These are phyloP conservation scores for Protomyces arabidopsidicola DNA, from an alignment of 1,139 yeast genomes.

Conservation along the genomic window DNA sequence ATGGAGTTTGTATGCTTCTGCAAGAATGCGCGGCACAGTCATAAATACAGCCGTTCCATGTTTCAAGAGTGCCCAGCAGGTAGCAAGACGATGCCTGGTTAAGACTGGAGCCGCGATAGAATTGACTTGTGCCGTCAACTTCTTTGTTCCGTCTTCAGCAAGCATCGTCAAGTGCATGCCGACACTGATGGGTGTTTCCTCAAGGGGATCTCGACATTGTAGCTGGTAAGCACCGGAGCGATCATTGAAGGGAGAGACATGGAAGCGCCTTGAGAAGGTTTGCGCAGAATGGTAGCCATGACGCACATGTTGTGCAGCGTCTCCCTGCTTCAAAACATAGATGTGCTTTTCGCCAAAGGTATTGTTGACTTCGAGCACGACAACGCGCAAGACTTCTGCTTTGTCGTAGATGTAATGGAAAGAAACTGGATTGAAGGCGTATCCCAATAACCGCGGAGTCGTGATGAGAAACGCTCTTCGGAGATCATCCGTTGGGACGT, in stretches of 20 bases:
- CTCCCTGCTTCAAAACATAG: constrained; percentile 16
- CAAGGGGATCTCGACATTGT: constrained; percentile 9
- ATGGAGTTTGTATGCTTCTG: constrained; percentile 15
- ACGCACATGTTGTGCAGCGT: not conserved
- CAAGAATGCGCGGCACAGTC: constrained; percentile 23
- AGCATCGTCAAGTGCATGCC: constrained; percentile 19
- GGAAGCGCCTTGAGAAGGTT: constrained; percentile 21
- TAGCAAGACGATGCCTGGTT: not conserved
- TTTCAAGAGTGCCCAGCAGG: not conserved
- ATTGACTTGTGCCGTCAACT: constrained; percentile 24
- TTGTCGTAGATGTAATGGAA: constrained; percentile 18
- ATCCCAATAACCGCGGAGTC: constrained; percentile 25
- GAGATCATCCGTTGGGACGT: constrained; percentile 1
- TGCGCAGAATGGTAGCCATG: constrained; percentile 9
- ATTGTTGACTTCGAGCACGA: constrained; percentile 24
- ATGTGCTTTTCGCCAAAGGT: constrained; percentile 26
- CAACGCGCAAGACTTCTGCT: not conserved
- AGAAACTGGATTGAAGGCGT: constrained; percentile 27
- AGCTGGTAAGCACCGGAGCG: constrained; percentile 20
- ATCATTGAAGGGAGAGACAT: constrained; percentile 27
- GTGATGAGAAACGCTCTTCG: constrained; percentile 5
- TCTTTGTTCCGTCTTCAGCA: constrained; percentile 14
- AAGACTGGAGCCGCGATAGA: constrained; percentile 2
- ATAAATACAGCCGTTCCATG: constrained; percentile 15
- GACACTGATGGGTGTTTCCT: not conserved